These are phyloP conservation scores for Orobanche coerulescens DNA, from an alignment of 257 asterid genomes.

Conservation along the genomic window DNA sequence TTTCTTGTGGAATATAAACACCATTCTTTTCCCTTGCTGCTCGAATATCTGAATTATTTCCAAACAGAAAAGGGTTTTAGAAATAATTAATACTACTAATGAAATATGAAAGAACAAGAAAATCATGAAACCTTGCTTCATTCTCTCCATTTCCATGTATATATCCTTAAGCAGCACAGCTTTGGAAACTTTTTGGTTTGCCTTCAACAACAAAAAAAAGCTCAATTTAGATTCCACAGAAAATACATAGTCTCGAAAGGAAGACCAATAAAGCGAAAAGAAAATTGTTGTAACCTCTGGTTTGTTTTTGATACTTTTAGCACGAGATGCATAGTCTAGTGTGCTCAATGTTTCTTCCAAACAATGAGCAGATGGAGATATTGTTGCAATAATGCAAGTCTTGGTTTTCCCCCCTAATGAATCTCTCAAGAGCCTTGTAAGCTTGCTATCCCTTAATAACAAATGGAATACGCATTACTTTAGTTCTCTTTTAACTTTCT, in stretches of 20 bases:
- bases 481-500: neutral
- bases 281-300: slow-evolving; percentile 48
- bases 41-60: slow-evolving; percentile 50
- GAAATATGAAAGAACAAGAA: slow-evolving; percentile 8
- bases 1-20: slow-evolving; percentile 76
- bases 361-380: slow-evolving; percentile 65
- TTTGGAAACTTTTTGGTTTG: slow-evolving; percentile 70
- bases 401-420: slow-evolving; percentile 86
- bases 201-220: slow-evolving; percentile 44
- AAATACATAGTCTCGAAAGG: neutral
- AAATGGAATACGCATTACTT: neutral
- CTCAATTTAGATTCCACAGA: slow-evolving; percentile 25
- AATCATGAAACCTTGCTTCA: slow-evolving; percentile 64
- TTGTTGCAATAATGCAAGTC: slow-evolving; percentile 80
- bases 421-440: slow-evolving; percentile 75
- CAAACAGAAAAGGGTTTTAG: neutral
- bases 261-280: slow-evolving; percentile 9
- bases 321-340: slow-evolving; percentile 77
- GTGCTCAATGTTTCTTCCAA: slow-evolving; percentile 84
- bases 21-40: slow-evolving; percentile 92
- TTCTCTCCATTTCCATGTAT: slow-evolving; percentile 64
- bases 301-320: slow-evolving; percentile 78
- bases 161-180: slow-evolving; percentile 71
- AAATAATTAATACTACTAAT: neutral
- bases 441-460: slow-evolving; percentile 70